phyloP scores from a whole-genome alignment of 192 early-diverging fungal species.

The Backusella tuberculispora region DNA sequence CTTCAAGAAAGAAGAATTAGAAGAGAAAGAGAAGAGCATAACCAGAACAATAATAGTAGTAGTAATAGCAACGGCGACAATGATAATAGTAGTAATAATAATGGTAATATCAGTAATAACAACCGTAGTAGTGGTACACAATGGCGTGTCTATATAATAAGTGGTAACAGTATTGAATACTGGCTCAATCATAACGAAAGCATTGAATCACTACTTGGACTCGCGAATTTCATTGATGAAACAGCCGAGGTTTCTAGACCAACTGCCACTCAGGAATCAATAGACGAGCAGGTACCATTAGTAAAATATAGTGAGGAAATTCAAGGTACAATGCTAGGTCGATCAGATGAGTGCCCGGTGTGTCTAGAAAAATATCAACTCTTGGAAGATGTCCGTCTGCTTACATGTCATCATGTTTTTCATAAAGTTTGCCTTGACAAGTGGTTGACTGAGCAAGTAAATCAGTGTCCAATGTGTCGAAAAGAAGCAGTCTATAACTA shows the following conservation, averaged over 20 bases:
- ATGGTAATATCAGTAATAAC: neutral
- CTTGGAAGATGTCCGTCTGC: constrained; percentile 43
- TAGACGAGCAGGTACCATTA: constrained; percentile 44
- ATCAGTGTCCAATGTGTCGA: constrained; percentile 56
- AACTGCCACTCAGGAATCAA: constrained; percentile 49
- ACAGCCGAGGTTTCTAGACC: constrained; percentile 29
- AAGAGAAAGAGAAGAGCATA: too few species aligned
- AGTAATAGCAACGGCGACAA: too few species aligned
- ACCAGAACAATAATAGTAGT: too few species aligned
- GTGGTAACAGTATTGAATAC: constrained; percentile 13
- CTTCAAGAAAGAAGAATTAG: too few species aligned
- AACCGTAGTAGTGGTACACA: neutral
- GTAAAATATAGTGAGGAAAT: constrained; percentile 23
- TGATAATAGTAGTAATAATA: neutral
- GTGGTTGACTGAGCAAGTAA: constrained; percentile 50
- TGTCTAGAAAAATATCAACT: constrained; percentile 51
- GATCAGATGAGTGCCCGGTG: constrained; percentile 46
- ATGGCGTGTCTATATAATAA: constrained; percentile 38
- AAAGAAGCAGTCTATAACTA: constrained; percentile 39
- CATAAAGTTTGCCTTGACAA: constrained; percentile 53
- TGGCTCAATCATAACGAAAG: neutral
- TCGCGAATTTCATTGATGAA: constrained; percentile 29
- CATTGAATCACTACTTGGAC: constrained; percentile 13
- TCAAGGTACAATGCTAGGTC: constrained; percentile 11
- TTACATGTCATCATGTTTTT: constrained; percentile 55